Percentiles rank a stretch among this genome's conserved stretches.
phyloP scores from a whole-genome alignment of 139 green algal genomes.

The Coccomyxa sp. region DNA sequence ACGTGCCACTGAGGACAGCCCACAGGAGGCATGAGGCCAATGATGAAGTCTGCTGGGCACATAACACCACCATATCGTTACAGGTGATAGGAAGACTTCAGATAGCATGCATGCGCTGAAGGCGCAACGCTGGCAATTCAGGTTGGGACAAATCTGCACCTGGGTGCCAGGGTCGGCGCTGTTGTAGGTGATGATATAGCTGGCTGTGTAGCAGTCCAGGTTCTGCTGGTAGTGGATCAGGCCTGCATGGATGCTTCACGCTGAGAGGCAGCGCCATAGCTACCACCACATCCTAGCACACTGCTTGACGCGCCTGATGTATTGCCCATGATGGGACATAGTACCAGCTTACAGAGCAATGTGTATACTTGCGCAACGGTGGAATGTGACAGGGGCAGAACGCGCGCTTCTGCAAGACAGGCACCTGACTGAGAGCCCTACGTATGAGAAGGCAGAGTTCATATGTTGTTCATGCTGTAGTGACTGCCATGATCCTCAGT shows the following conservation, averaged over 20 bases:
- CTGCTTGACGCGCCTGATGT: too few species aligned
- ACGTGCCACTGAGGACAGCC: neutral
- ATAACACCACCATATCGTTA: neutral
- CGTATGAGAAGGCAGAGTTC: too few species aligned
- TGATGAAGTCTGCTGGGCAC: neutral
- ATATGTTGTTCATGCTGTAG: neutral
- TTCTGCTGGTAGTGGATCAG: slow-evolving; percentile 32
- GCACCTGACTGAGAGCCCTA: too few species aligned
- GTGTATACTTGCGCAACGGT: too few species aligned
- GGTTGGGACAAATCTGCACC: too few species aligned
- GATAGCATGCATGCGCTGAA: neutral
- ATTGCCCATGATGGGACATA: too few species aligned
- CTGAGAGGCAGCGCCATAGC: too few species aligned
- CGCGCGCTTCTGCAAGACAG: too few species aligned
- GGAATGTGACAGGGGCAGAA: too few species aligned
- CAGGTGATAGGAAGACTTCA: neutral
- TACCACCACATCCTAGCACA: too few species aligned
- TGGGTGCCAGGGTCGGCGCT: slow-evolving; percentile 19
- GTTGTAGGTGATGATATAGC: slow-evolving; percentile 27
- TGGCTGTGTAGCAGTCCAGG: slow-evolving; percentile 14
- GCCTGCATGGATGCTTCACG: slow-evolving; percentile 4
- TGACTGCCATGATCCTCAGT: neutral
- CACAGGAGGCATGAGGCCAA: neutral
- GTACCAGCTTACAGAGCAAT: too few species aligned
- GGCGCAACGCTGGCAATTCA: neutral